These are phyloP conservation scores for Penicillium sp. DNA, from an alignment of 2,329 filamentous ascomycete genomes.

Conservation along the genomic window DNA sequence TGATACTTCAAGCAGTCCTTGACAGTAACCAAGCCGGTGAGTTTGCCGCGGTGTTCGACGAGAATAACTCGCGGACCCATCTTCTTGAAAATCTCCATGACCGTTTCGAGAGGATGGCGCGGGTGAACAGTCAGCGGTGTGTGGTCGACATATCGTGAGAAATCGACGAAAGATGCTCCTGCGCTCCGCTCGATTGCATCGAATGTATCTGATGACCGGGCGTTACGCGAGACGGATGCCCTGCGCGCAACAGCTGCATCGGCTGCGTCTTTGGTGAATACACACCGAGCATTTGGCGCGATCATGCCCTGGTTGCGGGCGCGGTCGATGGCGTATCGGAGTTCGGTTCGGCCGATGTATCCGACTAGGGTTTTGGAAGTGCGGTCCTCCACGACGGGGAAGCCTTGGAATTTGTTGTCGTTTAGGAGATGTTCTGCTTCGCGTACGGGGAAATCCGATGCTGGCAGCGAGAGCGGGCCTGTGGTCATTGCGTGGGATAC, in stretches of 20 bases:
- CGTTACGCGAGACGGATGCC: constrained; percentile 27
- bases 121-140: constrained; percentile 91
- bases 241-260: constrained; percentile 35
- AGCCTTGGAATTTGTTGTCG: constrained; percentile 84
- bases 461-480: constrained; percentile 71
- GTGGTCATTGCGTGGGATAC: constrained; percentile 88
- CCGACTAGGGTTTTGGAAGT: constrained; percentile 73
- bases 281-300: constrained; percentile 68
- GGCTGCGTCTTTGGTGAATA: constrained; percentile 62
- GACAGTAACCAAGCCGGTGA: constrained; percentile 85
- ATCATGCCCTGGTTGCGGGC: constrained; percentile 68
- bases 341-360: constrained; percentile 88
- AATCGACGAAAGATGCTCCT: constrained; percentile 65
- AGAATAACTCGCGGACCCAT: constrained; percentile 92
- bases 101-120: constrained; percentile 86
- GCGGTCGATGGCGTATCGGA: constrained; percentile 85
- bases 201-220: constrained; percentile 53
- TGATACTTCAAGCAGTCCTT: constrained; percentile 98
- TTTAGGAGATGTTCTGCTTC: constrained; percentile 73
- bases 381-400: constrained; percentile 80
- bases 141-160: constrained; percentile 82
- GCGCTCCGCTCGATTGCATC: constrained; percentile 60
- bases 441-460: constrained; percentile 70
- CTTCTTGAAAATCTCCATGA: constrained; percentile 98
- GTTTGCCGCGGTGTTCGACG: constrained; percentile 81